These are phyloP conservation scores for Cystobasidium sp. DNA, from an alignment of 1,284 basidiomycete species.

Conservation along the genomic window DNA sequence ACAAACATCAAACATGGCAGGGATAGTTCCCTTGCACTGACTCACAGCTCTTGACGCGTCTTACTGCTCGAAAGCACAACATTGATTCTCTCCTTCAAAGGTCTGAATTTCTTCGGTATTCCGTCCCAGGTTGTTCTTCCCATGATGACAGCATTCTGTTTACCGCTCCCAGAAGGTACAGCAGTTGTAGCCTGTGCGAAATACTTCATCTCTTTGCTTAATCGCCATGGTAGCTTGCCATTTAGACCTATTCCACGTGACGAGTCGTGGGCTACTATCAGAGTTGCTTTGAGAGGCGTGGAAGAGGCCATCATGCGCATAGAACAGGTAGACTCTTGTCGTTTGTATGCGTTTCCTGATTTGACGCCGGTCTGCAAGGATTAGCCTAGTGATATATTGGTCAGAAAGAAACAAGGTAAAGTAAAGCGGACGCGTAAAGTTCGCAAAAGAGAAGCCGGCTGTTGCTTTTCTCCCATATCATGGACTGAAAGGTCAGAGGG, in stretches of 20 bases:
- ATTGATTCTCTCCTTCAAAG: conserved; percentile 77
- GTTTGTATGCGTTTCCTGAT: not conserved
- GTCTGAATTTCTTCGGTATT: conserved; percentile 86
- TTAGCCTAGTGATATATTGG: not conserved
- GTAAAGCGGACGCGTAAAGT: no score
- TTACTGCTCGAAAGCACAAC: conserved; percentile 74
- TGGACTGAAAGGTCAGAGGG: no score
- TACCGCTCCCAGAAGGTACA: conserved; percentile 58
- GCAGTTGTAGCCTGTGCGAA: conserved; percentile 78
- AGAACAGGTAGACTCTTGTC: not conserved
- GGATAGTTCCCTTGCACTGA: conserved; percentile 40
- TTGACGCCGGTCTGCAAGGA: no score
- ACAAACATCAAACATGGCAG: not conserved
- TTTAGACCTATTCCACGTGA: conserved; percentile 84
- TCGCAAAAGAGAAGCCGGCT: no score
- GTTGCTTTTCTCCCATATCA: no score
- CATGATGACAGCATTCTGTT: conserved; percentile 86
- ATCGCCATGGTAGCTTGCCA: conserved; percentile 80
- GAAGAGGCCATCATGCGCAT: conserved; percentile 37
- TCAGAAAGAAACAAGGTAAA: no score
- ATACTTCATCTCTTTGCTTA: conserved; percentile 89
- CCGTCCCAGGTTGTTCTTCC: conserved; percentile 97
- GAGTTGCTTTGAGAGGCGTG: conserved; percentile 60
- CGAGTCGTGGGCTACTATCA: conserved; percentile 90
- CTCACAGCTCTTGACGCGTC: conserved; percentile 68